Conservation (phyloP, 2,329 filamentous ascomycete species). For the Corinectria fuckeliana region DNA sequence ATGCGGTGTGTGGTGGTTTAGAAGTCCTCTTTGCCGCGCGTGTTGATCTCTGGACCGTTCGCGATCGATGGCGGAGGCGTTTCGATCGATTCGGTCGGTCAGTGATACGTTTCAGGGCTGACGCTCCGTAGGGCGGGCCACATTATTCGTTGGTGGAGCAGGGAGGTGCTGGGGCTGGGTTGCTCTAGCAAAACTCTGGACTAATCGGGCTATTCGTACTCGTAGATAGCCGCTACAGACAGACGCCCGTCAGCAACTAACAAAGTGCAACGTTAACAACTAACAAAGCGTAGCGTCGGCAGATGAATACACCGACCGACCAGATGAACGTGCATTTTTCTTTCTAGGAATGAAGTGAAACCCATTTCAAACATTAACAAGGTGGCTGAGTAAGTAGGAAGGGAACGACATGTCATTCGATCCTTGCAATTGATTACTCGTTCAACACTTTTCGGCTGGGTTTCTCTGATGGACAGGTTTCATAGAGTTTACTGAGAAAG, state of each 20-base stretch:
- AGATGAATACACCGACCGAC: not conserved
- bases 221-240: not conserved
- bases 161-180: not conserved
- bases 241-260: not conserved
- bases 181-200: no score
- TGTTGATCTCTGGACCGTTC: constrained; percentile 15
- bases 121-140: constrained; percentile 12
- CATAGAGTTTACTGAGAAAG: not conserved
- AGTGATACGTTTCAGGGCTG: constrained; percentile 18
- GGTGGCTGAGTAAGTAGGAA: not conserved
- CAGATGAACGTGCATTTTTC: not conserved
- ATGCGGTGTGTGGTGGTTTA: not conserved
- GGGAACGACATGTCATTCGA: not conserved
- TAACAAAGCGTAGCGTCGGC: not conserved
- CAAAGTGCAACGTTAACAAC: not conserved
- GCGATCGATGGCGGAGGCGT: constrained; percentile 17
- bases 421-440: not conserved
- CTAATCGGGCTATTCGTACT: no score
- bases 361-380: not conserved
- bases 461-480: not conserved
- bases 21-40: not conserved
- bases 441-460: not conserved
- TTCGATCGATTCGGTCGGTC: constrained; percentile 21
- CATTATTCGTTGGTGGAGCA: constrained; percentile 4
- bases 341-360: not conserved